phyloP scores from a whole-genome alignment of 371 early-diverging fungal species.

The Mortierella sp. region DNA sequence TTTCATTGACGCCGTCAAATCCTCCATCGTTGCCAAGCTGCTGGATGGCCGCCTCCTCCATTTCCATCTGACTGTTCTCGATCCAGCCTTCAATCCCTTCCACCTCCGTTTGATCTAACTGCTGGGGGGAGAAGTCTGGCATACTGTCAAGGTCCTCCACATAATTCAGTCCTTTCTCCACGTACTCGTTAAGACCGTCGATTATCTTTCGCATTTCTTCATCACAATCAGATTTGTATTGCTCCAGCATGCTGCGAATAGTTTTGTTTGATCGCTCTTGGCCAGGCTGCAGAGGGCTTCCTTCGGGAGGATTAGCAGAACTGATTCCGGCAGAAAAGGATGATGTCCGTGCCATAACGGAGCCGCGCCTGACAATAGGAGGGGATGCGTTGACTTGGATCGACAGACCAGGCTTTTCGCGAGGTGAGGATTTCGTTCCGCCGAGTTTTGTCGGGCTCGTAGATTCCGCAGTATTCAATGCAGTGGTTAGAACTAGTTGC shows the following conservation, averaged over 20 bases:
- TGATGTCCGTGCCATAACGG: conserved; percentile 51
- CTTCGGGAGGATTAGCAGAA: conserved; percentile 38
- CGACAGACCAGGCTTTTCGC: conserved; percentile 51
- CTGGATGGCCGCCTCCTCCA: conserved; percentile 44
- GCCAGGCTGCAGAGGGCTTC: conserved; percentile 42
- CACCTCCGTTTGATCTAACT: conserved; percentile 56
- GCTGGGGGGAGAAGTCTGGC: conserved; percentile 50
- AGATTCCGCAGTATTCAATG: conserved; percentile 26
- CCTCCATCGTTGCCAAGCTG: conserved; percentile 21
- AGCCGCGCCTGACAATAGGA: conserved; percentile 40
- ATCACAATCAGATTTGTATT: conserved; percentile 51
- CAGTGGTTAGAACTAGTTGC: conserved; percentile 36
- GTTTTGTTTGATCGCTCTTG: conserved; percentile 55
- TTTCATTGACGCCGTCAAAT: conserved; percentile 31
- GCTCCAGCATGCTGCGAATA: conserved; percentile 54
- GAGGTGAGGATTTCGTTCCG: conserved; percentile 29
- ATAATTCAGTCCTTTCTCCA: conserved; percentile 75
- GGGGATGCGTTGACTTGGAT: conserved; percentile 53
- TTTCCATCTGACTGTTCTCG: conserved; percentile 56
- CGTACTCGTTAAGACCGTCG: conserved; percentile 78
- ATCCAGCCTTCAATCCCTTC: conserved; percentile 60
- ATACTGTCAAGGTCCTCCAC: conserved; percentile 63
- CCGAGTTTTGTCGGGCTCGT: conserved; percentile 35
- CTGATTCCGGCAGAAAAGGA: conserved; percentile 51
- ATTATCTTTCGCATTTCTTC: conserved; percentile 71